Evolutionary conservation across 257 asterid species (phyloP), one percentile per base, ranked within the genome.

Genomic region (Solanum commersonii): DNA sequence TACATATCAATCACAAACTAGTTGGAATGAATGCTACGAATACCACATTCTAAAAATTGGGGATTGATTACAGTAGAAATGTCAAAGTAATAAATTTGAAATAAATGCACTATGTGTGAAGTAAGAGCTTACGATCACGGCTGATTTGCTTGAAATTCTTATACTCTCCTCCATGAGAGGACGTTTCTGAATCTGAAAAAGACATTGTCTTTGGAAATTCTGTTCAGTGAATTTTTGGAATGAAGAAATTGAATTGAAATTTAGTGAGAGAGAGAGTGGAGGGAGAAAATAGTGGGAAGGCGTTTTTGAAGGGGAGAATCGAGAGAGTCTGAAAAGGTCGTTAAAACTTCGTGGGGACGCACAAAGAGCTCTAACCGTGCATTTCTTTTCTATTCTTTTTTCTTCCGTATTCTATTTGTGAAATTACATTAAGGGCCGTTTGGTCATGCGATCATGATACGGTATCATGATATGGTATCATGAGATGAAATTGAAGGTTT

Each of bases 91-190:
- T 5, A 29, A 49, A 44, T 23, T 15, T 68, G 72, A 34, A 46
- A 3, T 73, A 46, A 18, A 78, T 74, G 52, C 7, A 23, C 25
- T 33, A 33, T 81, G 37, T 63, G 38, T 23, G 84, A 40, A 3
- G 38, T 20, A 20, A 35, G 68, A 33, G 89, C 93, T 92, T 94
- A 97, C 99, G 91, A 59, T 95, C 98, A 84, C 99, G 98, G 95
- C 96, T 94, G 92, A 91, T 89, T 89, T 93, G 97, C 87, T 96
- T 96, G 94, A 97, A 91, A 31, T 90, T 93, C 93, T 95, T 97
- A 95, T 97, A 97, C 90, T 97, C 99, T 84, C 93, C 94, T 89
- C 98, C 93, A 71, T 95, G 97, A 79, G 97, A 93, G 84, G 95
- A 91, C 27, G 90, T 46, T 13, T 97, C 99, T 10, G 98, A 95